Evolutionary conservation across 768 basidiomycete genomes (phyloP).

Genomic region (Agaricus blazei): DNA sequence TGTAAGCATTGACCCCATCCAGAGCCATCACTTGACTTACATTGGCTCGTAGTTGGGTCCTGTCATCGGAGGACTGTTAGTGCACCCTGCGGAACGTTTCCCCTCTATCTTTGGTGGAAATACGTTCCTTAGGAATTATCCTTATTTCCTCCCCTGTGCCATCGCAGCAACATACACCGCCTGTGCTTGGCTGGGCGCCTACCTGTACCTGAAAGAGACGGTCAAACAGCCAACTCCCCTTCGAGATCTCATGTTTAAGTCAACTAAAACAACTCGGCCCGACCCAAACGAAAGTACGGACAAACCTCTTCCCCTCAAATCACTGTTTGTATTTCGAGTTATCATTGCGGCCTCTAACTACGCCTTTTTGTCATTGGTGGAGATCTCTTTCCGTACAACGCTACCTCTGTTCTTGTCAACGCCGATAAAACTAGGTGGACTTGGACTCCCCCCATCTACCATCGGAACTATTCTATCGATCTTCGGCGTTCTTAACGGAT

Average conservation of each 20-base stretch:
- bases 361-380: slow-evolving; percentile 55
- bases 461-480: slow-evolving; percentile 63
- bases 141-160: slow-evolving; percentile 60
- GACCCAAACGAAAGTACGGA: slow-evolving; percentile 9
- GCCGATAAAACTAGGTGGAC: slow-evolving; percentile 61
- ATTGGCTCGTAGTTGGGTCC: slow-evolving; percentile 26
- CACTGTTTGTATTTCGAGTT: slow-evolving; percentile 49
- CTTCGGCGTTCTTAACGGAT: slow-evolving; percentile 59
- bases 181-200: slow-evolving; percentile 40
- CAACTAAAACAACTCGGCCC: neutral
- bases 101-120: slow-evolving; percentile 33
- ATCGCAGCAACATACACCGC: slow-evolving; percentile 49
- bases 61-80: slow-evolving; percentile 47
- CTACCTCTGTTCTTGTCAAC: slow-evolving; percentile 74
- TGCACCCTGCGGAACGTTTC: slow-evolving; percentile 43
- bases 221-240: slow-evolving; percentile 15
- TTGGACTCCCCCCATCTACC: slow-evolving; percentile 55
- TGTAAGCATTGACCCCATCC: slow-evolving; percentile 18
- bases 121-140: slow-evolving; percentile 40
- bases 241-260: slow-evolving; percentile 10
- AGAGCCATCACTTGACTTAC: too few relatives aligned
- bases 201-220: slow-evolving; percentile 44
- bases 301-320: slow-evolving; percentile 44
- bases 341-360: slow-evolving; percentile 63
- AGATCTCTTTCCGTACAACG: slow-evolving; percentile 61